A percentile compares a stretch with the other conserved stretches of the same genome.
phyloP scores from a whole-genome alignment of 169 alveolate genomes.

The Plasmodium relictum region DNA sequence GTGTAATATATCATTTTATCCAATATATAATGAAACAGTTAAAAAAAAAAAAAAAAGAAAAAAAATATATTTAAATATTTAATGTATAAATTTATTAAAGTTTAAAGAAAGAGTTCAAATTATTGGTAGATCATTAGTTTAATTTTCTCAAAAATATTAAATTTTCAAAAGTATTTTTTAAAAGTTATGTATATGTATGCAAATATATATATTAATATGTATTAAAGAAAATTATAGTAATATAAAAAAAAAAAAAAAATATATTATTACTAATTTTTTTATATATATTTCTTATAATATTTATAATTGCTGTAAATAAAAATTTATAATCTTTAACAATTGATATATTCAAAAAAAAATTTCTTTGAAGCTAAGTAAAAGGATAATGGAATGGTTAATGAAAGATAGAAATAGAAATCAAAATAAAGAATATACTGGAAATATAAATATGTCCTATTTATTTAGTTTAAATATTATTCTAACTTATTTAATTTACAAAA shows the following conservation, averaged over 20 bases:
- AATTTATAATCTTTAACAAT: too few relatives aligned
- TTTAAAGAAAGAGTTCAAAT: too few relatives aligned
- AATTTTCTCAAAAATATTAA: neutral
- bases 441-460: constrained; percentile 49
- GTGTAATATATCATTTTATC: constrained; percentile 52
- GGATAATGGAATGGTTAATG: constrained; percentile 51
- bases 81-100: neutral
- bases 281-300: too few relatives aligned
- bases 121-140: too few relatives aligned
- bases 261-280: too few relatives aligned
- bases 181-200: neutral
- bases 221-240: too few relatives aligned
- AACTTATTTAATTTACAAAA: constrained; percentile 61
- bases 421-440: constrained; percentile 31
- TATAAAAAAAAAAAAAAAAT: too few relatives aligned
- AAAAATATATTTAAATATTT: neutral
- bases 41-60: constrained; percentile 29
- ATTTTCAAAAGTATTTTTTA: neutral
- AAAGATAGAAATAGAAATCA: constrained; percentile 26
- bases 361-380: constrained; percentile 42
- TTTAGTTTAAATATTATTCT: constrained; percentile 67
- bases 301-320: too few relatives aligned
- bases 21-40: constrained; percentile 60
- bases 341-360: neutral
- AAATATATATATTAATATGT: neutral